phyloP scores from a whole-genome alignment of 176 grass and related monocot genomes.

The Tillandsia leiboldiana region DNA sequence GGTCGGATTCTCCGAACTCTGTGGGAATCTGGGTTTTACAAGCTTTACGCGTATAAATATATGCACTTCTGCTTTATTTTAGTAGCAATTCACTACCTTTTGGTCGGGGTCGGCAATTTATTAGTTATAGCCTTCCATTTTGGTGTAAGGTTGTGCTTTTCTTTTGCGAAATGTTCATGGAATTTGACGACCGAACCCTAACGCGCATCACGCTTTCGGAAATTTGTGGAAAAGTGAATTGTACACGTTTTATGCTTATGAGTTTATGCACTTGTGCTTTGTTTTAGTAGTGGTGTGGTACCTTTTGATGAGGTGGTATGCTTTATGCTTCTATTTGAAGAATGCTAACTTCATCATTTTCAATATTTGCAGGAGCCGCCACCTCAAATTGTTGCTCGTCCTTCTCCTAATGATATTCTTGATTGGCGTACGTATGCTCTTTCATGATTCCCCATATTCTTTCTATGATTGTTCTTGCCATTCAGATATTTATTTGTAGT shows the following conservation, averaged over 20 bases:
- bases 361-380: conserved; percentile 62
- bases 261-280: background rate
- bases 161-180: too few species aligned
- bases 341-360: background rate
- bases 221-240: background rate
- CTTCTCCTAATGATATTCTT: conserved; percentile 83
- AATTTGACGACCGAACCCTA: too few species aligned
- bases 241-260: background rate
- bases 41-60: too few species aligned
- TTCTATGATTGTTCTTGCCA: conserved; percentile 1
- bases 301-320: background rate
- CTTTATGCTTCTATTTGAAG: background rate
- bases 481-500: background rate
- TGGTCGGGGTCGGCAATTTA: too few species aligned
- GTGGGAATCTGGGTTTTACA: too few species aligned
- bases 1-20: too few species aligned
- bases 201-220: too few species aligned
- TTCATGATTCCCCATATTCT: background rate
- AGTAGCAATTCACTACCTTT: too few species aligned
- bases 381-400: conserved; percentile 91
- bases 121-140: too few species aligned
- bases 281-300: background rate
- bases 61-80: too few species aligned
- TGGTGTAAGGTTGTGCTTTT: too few species aligned
- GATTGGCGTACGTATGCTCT: conserved; percentile 84